Conservation (phyloP, 208 protist species). For the Acanthamoeba triangularis region DNA sequence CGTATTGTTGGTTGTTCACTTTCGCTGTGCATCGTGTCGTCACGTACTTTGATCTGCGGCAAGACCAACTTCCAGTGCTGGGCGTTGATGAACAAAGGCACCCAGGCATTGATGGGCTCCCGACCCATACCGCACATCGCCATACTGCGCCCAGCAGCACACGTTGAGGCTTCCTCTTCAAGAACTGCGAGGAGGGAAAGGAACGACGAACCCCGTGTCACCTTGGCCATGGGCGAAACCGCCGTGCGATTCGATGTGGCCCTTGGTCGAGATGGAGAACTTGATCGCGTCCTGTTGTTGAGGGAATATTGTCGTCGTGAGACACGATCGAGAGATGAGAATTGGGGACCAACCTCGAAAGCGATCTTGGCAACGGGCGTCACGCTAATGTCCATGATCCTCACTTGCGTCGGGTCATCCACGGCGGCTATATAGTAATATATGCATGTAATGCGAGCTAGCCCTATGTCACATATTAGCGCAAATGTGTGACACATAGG, state of each 20-base stretch:
- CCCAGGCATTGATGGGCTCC: slow-evolving; percentile 83
- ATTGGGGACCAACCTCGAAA: slow-evolving; percentile 72
- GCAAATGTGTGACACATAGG: too few species aligned
- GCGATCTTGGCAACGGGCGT: slow-evolving; percentile 77
- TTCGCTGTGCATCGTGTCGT: too few species aligned
- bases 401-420: slow-evolving; percentile 84
- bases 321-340: too few species aligned
- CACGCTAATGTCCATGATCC: slow-evolving; percentile 77
- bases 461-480: too few species aligned
- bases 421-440: too few species aligned
- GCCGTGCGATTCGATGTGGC: slow-evolving; percentile 79
- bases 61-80: slow-evolving; percentile 80
- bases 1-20: neutral
- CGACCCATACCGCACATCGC: slow-evolving; percentile 76
- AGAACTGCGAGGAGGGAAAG: too few species aligned
- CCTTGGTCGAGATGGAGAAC: slow-evolving; percentile 40
- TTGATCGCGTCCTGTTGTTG: slow-evolving; percentile 75
- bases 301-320: too few species aligned
- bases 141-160: neutral
- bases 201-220: neutral
- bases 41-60: slow-evolving; percentile 55
- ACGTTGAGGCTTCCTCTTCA: too few species aligned
- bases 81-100: slow-evolving; percentile 78
- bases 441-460: too few species aligned
- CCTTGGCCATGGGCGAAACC: slow-evolving; percentile 75